These are phyloP conservation scores for Populus hybrid DNA, from an alignment of 441 rosid genomes.

Conservation along the genomic window DNA sequence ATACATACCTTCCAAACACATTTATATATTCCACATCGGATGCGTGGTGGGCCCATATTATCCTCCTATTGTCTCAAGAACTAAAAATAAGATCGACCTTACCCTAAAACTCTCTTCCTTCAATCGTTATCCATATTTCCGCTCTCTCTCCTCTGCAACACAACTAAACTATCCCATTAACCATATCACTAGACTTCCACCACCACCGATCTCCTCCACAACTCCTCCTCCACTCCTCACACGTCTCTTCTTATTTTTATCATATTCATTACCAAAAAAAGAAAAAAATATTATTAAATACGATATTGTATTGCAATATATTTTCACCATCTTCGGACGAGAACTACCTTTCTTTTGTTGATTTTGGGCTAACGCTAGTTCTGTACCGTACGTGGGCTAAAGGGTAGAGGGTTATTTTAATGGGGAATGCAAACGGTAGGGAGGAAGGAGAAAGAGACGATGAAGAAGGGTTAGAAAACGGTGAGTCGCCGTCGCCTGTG, in stretches of 20 bases:
- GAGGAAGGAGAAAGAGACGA: constrained; percentile 25
- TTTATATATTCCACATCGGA: background rate
- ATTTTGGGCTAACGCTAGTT: background rate
- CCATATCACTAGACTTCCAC: too few relatives aligned
- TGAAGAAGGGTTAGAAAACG: constrained; percentile 40
- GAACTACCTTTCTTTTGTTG: background rate
- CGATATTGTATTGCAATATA: background rate
- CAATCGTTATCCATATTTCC: background rate
- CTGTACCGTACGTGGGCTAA: background rate
- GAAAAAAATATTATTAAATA: too few relatives aligned
- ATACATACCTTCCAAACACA: too few relatives aligned
- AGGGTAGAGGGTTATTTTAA: constrained; percentile 6
- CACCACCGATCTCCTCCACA: background rate
- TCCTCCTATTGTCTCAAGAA: background rate
- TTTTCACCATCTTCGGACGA: background rate
- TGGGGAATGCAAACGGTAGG: constrained; percentile 76
- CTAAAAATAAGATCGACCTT: background rate
- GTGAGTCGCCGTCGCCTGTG: background rate
- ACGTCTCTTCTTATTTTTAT: too few relatives aligned
- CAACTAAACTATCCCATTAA: background rate
- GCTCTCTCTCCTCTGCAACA: background rate
- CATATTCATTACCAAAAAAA: background rate
- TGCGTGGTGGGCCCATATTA: background rate
- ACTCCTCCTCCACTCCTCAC: background rate
- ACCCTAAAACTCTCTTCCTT: background rate